phyloP scores from a whole-genome alignment of 116 monocot genomes.

The Dioscorea cayenensis region DNA sequence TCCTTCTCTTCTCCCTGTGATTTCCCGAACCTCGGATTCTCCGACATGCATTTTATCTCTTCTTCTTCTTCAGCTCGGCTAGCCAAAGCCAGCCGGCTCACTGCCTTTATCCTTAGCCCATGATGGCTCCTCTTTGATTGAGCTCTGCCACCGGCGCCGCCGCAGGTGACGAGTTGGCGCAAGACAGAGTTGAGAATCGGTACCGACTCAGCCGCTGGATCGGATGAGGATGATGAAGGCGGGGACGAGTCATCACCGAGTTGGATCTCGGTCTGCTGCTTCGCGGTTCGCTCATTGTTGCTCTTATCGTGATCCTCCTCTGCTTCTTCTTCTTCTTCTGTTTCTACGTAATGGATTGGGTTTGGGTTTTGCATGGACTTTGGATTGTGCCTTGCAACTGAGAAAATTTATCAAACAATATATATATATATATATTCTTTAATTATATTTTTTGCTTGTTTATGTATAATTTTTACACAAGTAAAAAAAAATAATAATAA shows the following conservation, averaged over 20 bases:
- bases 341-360: background rate
- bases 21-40: slow-evolving; percentile 38
- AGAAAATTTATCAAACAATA: no score
- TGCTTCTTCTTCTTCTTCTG: slow-evolving; percentile 18
- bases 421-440: no score
- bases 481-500: background rate
- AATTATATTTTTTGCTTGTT: no score
- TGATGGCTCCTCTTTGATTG: slow-evolving; percentile 29
- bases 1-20: slow-evolving; percentile 76
- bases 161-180: slow-evolving; percentile 83
- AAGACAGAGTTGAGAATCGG: slow-evolving; percentile 43
- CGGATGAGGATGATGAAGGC: slow-evolving; percentile 70
- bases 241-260: slow-evolving; percentile 52
- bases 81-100: slow-evolving; percentile 30
- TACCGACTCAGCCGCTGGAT: slow-evolving; percentile 11
- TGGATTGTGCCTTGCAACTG: slow-evolving; percentile 39
- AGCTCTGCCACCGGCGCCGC: slow-evolving; percentile 7
- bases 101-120: slow-evolving; percentile 21
- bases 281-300: slow-evolving; percentile 2
- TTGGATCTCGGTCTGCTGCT: slow-evolving; percentile 39
- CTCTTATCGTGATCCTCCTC: slow-evolving; percentile 3
- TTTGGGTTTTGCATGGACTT: background rate
- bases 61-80: slow-evolving; percentile 31
- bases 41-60: slow-evolving; percentile 36
- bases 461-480: no score